Evolutionary conservation across 345 rosid genomes (phyloP), one percentile per base, ranked within the genome.

Genomic region (Salix exigua): DNA sequence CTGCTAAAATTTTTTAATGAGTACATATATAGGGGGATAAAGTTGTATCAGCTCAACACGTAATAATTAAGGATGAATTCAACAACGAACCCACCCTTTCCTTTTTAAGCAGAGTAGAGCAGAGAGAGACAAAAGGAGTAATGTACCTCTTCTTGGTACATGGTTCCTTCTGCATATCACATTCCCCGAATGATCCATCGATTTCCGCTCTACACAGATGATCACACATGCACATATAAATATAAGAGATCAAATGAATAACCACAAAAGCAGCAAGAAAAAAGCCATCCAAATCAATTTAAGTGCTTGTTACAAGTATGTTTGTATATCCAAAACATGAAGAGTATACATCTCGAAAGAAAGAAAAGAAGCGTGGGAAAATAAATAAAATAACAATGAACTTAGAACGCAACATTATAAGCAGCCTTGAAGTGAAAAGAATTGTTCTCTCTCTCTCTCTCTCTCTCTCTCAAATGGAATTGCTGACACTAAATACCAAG

Each of bases 131-230:
- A 17, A 71, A 21, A 51, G 23, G 9, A 63, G 28, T 28, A 26
- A 37, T 7, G 68, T 83, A 94, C 98, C 97, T 90, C 88, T 94
- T 94, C 84, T 88, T 92, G 48, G 95, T 88, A 75, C 88, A 87
- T 80, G 84, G 82, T 76, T 92, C 97, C 88, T 91, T 95, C 60
- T 72, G 85, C 74, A 81, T 85, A 71, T 93, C 92, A 38, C 90
- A 88, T 73, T 95, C 90, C 76, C 89, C 98, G 74, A 86, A 80
- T 4, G 91, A 82, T 67, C 88, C 92, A 87, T 91, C 97, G 68
- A 83, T 80, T 73, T 90, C 93, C 70, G 37, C 75, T 63, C 99
- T 95, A 66, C 35, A 64, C 81, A 66, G 44, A 82, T 17, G 33
- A 83, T 75, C 53, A 82, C 50, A 62, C 38, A 65, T 13, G 73